Percentiles rank a stretch among this genome's conserved stretches.
Evolutionary conservation across 129 eudicot genomes (phyloP).

Genomic region (Daucus carota): DH1_v3.0 NC_030387.2:23461501-23462000

Average conservation of each 20-base stretch:
- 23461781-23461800: neutral
- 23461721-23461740: neutral
- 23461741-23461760: neutral
- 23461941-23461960: slow-evolving; percentile 66
- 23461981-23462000: slow-evolving; percentile 72
- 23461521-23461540: no score
- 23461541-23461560: no score
- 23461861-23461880: slow-evolving; percentile 39
- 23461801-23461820: neutral
- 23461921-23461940: slow-evolving; percentile 87
- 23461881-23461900: slow-evolving; percentile 57
- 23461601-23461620: no score
- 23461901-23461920: slow-evolving; percentile 73
- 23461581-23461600: no score
- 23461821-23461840: neutral
- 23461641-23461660: no score
- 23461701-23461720: neutral
- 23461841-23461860: neutral
- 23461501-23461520: no score
- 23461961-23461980: slow-evolving; percentile 65
- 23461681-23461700: neutral
- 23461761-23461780: neutral
- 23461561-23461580: no score
- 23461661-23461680: neutral
- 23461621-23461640: no score